phyloP scores from a whole-genome alignment of 1,284 basidiomycete species.

The Termitomyces sp. region DNA sequence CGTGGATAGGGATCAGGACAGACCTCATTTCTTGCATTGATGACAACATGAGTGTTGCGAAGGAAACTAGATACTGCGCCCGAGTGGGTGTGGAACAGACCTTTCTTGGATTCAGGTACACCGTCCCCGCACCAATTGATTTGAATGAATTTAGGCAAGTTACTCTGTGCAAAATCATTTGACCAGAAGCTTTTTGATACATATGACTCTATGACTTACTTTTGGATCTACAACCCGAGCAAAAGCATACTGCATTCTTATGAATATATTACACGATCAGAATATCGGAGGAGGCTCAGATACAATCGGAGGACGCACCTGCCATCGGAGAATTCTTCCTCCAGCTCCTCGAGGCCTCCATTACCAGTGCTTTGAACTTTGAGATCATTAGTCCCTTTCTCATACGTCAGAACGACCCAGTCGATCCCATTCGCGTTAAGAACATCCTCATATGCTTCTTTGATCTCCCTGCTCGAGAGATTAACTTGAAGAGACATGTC shows the following conservation, averaged over 20 bases:
- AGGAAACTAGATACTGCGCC: conserved; percentile 80
- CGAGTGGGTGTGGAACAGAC: conserved; percentile 87
- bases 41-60: conserved; percentile 82
- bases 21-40: conserved; percentile 90
- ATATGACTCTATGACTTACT: conserved; percentile 39
- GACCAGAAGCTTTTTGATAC: conserved; percentile 4
- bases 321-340: conserved; percentile 94
- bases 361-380: conserved; percentile 84
- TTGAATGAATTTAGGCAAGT: conserved; percentile 90
- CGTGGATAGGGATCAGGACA: conserved; percentile 18
- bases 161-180: conserved; percentile 45
- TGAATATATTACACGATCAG: conserved; percentile 6
- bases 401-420: conserved; percentile 86
- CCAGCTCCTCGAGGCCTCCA: conserved; percentile 84
- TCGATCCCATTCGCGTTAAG: conserved; percentile 72
- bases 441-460: conserved; percentile 77
- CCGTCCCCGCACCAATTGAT: conserved; percentile 95
- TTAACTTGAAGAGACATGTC: conserved; percentile 75
- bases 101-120: conserved; percentile 89
- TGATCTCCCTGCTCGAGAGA: conserved; percentile 66
- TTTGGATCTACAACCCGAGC: conserved; percentile 84
- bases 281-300: neutral
- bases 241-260: conserved; percentile 93
- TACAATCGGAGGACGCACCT: conserved; percentile 42
- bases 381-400: conserved; percentile 83